Evolutionary conservation across 2,329 filamentous ascomycete species (phyloP).

Genomic region (Aspergillus fischeri): DNA sequence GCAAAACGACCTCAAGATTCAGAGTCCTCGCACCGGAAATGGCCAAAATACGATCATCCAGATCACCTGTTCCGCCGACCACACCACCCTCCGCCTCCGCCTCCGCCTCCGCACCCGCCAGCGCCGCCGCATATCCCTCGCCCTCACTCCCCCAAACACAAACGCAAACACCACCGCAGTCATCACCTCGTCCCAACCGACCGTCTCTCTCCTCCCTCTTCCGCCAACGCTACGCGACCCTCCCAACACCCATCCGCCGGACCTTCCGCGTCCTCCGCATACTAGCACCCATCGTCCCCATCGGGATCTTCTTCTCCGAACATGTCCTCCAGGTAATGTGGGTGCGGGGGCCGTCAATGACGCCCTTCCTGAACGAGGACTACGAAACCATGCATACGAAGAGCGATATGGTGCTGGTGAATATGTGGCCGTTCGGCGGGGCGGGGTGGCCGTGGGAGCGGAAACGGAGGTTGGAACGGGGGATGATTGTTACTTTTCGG

Average conservation of each 20-base stretch:
- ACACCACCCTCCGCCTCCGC: conserved; percentile 3
- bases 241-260: conserved; percentile 24
- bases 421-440: conserved; percentile 34
- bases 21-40: conserved; percentile 18
- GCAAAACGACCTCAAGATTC: conserved; percentile 8
- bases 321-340: conserved; percentile 40
- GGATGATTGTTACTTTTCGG: conserved; percentile 69
- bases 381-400: conserved; percentile 45
- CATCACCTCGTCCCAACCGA: conserved; percentile 9
- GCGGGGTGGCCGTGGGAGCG: conserved; percentile 51
- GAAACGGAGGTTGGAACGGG: conserved; percentile 57
- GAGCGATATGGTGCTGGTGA: conserved; percentile 42
- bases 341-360: conserved; percentile 61
- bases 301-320: conserved; percentile 37
- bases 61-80: not conserved
- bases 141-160: conserved; percentile 1
- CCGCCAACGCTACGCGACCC: conserved; percentile 23
- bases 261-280: conserved; percentile 25
- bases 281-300: conserved; percentile 33
- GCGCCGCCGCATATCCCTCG: not conserved
- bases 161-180: not conserved
- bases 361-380: conserved; percentile 68
- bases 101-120: conserved; percentile 1
- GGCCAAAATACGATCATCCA: conserved; percentile 12
- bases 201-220: conserved; percentile 23